Evolutionary conservation across 208 protist genomes (phyloP).

Genomic region (Wallacemonas rigidus): DNA sequence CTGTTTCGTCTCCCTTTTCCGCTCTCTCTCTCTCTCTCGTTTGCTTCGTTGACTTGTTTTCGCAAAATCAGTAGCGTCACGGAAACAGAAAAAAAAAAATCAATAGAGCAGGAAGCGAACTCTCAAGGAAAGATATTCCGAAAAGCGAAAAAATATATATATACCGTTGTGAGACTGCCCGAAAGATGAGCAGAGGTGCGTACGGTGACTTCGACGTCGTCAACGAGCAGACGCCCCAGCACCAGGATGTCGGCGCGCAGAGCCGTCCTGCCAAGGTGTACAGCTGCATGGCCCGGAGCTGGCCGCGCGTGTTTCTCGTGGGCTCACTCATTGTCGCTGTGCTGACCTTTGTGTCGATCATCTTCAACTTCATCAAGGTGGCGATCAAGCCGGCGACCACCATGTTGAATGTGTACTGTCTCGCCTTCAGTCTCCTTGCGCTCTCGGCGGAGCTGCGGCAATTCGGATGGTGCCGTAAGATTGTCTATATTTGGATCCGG

Average conservation of each 20-base stretch:
- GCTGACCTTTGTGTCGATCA: constrained; percentile 43
- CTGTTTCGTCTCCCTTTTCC: too few species aligned
- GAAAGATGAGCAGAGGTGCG: not conserved
- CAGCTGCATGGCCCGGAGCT: constrained; percentile 38
- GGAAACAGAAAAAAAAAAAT: not conserved
- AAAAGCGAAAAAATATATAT: too few species aligned
- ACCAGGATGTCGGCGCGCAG: constrained; percentile 8
- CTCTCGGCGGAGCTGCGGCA: constrained; percentile 74
- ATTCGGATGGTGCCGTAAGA: constrained; percentile 39
- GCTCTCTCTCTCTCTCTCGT: not conserved
- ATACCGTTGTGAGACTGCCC: too few species aligned
- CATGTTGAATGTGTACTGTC: constrained; percentile 61
- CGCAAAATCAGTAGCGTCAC: not conserved
- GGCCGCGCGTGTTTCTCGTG: constrained; percentile 54
- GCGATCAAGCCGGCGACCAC: constrained; percentile 20
- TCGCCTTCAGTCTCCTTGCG: constrained; percentile 67
- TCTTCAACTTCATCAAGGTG: constrained; percentile 41
- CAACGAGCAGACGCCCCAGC: constrained; percentile 16
- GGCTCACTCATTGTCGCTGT: constrained; percentile 32
- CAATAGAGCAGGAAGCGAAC: not conserved
- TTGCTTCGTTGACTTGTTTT: constrained; percentile 22
- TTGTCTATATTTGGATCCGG: constrained; percentile 67
- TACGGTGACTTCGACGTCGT: constrained; percentile 15
- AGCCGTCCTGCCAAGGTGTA: constrained; percentile 13
- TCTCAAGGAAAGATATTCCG: too few species aligned